These are phyloP conservation scores for Alternaria consortialis DNA, from an alignment of 2,329 filamentous ascomycete species.

Conservation along the genomic window DNA sequence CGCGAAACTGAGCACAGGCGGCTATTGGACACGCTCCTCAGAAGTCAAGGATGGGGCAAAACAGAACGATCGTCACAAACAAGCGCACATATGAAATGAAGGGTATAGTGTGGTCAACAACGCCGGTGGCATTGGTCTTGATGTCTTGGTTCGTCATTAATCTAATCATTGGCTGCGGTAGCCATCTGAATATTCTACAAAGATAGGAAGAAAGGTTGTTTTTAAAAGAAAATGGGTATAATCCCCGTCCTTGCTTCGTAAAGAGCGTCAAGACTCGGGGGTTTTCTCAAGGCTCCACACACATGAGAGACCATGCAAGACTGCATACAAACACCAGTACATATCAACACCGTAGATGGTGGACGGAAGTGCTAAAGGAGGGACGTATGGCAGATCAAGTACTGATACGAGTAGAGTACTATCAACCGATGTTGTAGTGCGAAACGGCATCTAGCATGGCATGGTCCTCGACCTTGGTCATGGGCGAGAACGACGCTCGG, in stretches of 20 bases:
- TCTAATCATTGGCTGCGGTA: background rate
- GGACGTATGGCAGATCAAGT: background rate
- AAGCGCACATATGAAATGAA: background rate
- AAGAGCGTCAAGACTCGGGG: background rate
- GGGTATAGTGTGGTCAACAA: background rate
- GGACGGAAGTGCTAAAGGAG: background rate
- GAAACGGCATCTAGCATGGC: conserved; percentile 10
- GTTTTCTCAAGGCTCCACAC: background rate
- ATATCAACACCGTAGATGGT: background rate
- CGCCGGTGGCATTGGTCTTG: background rate
- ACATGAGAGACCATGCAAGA: background rate
- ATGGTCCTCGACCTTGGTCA: conserved; percentile 13
- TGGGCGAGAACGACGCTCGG: conserved; percentile 33
- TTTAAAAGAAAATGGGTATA: background rate
- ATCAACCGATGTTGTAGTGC: conserved; percentile 9
- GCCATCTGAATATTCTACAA: background rate
- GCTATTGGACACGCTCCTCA: background rate
- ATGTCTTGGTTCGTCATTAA: background rate
- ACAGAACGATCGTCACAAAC: background rate
- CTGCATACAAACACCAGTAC: background rate
- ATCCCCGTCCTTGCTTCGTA: background rate
- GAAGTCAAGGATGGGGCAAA: background rate
- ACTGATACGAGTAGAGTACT: background rate
- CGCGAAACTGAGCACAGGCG: background rate
- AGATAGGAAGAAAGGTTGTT: background rate